Percentiles rank a stretch among this genome's conserved stretches.
Evolutionary conservation across 2,329 filamentous ascomycete species (phyloP).

Genomic region (Fusarium longipes): DNA sequence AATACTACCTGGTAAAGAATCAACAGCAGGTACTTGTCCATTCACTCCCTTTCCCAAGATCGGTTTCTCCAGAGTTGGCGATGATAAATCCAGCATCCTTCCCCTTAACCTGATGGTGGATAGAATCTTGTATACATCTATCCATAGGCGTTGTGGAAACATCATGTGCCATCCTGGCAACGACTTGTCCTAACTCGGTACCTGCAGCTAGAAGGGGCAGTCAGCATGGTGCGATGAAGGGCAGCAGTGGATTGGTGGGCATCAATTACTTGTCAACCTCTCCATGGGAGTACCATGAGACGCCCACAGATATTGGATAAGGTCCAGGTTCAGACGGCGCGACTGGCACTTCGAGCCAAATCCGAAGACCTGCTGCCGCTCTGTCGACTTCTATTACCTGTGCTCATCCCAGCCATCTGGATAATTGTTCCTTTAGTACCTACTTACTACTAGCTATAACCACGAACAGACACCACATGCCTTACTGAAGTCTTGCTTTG

Average conservation of each 20-base stretch:
- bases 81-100: not conserved
- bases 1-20: constrained; percentile 4
- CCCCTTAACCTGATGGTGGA: not conserved
- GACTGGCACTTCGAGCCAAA: constrained; percentile 14
- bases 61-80: not conserved
- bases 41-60: not conserved
- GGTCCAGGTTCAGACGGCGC: not conserved
- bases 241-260: constrained; percentile 13
- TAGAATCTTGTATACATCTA: constrained; percentile 4
- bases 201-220: constrained; percentile 37
- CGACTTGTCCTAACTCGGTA: constrained; percentile 40
- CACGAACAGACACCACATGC: constrained; percentile 4
- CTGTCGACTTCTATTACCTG: constrained; percentile 3
- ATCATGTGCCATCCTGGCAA: constrained; percentile 25
- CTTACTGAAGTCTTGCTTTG: not conserved
- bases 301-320: not conserved
- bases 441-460: not conserved
- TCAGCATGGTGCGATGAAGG: constrained; percentile 30
- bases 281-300: too few species aligned
- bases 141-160: constrained; percentile 8
- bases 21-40: not conserved
- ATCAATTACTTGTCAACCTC: not conserved
- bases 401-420: constrained; percentile 4
- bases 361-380: not conserved
- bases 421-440: too few species aligned